A percentile compares a stretch with the other conserved stretches of the same genome.
Evolutionary conservation across 768 basidiomycete genomes (phyloP).

Genomic region (Lyophyllum shimeji): DNA sequence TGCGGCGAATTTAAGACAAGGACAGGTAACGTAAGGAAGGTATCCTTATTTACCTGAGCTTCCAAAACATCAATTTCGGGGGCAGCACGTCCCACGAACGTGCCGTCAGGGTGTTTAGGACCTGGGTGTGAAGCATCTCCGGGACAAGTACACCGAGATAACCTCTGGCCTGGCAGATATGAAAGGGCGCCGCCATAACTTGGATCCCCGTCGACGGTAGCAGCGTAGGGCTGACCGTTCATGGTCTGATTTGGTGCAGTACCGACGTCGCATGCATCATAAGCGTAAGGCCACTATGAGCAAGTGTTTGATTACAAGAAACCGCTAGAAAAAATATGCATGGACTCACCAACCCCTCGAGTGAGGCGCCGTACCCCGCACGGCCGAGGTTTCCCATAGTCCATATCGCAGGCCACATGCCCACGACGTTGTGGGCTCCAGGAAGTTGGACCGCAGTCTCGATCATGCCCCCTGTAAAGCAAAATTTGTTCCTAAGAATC

Average conservation of each 20-base stretch:
- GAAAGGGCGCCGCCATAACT: slow-evolving; percentile 45
- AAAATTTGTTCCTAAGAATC: slow-evolving; percentile 73
- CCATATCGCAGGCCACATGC: slow-evolving; percentile 81
- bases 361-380: slow-evolving; percentile 80
- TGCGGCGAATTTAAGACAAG: slow-evolving; percentile 18
- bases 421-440: slow-evolving; percentile 59
- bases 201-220: slow-evolving; percentile 55
- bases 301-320: neutral
- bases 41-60: slow-evolving; percentile 55
- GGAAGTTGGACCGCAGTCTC: slow-evolving; percentile 62
- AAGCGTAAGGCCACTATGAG: slow-evolving; percentile 73
- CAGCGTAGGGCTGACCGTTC: slow-evolving; percentile 61
- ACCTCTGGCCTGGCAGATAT: slow-evolving; percentile 71
- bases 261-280: slow-evolving; percentile 80
- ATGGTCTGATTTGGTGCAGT: slow-evolving; percentile 75
- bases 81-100: slow-evolving; percentile 74
- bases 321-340: neutral
- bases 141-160: slow-evolving; percentile 81
- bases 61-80: slow-evolving; percentile 91
- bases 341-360: slow-evolving; percentile 71
- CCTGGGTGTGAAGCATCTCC: slow-evolving; percentile 76
- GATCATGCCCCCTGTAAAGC: slow-evolving; percentile 78
- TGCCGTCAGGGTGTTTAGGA: slow-evolving; percentile 66
- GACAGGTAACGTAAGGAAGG: too few species aligned
- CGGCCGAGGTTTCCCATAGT: slow-evolving; percentile 66